Conservation (phyloP, 2,329 filamentous ascomycete genomes). For the Cytospora mali region DNA sequence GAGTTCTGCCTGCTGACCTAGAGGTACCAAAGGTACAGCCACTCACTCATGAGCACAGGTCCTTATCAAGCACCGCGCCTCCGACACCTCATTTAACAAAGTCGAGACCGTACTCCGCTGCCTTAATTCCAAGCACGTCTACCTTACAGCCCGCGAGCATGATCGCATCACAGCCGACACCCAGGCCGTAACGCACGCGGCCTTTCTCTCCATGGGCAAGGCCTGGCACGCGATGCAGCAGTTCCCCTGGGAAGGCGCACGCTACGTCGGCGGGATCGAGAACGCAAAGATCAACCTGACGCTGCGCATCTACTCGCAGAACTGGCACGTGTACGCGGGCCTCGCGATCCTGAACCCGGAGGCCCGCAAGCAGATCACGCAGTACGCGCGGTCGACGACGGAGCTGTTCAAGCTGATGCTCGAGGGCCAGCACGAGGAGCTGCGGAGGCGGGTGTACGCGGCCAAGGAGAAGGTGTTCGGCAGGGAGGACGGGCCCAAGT, state of each 20-base stretch:
- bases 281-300: conserved; percentile 99
- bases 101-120: conserved; percentile 82
- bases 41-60: conserved; percentile 48
- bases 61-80: conserved; percentile 89
- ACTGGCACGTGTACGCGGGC: conserved; percentile 99
- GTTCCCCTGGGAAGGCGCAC: conserved; percentile 95
- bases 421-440: conserved; percentile 74
- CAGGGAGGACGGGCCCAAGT: conserved; percentile 65
- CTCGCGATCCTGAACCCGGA: conserved; percentile 95
- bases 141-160: conserved; percentile 83
- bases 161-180: conserved; percentile 98
- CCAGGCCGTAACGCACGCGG: conserved; percentile 95
- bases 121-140: conserved; percentile 82
- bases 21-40: background rate
- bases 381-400: conserved; percentile 91
- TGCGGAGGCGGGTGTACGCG: conserved; percentile 68
- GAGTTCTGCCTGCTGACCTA: conserved; percentile 31
- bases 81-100: conserved; percentile 72
- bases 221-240: conserved; percentile 95
- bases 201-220: conserved; percentile 96
- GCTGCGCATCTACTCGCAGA: conserved; percentile 94
- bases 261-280: conserved; percentile 95
- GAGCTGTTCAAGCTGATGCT: conserved; percentile 98
- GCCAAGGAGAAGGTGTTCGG: conserved; percentile 73
- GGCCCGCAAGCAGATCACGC: conserved; percentile 86